A percentile compares a stretch with the other conserved stretches of the same genome.
These are phyloP conservation scores for Cutaneotrichosporon curvatum DNA, from an alignment of 1,284 basidiomycete genomes.

Conservation along the genomic window DNA sequence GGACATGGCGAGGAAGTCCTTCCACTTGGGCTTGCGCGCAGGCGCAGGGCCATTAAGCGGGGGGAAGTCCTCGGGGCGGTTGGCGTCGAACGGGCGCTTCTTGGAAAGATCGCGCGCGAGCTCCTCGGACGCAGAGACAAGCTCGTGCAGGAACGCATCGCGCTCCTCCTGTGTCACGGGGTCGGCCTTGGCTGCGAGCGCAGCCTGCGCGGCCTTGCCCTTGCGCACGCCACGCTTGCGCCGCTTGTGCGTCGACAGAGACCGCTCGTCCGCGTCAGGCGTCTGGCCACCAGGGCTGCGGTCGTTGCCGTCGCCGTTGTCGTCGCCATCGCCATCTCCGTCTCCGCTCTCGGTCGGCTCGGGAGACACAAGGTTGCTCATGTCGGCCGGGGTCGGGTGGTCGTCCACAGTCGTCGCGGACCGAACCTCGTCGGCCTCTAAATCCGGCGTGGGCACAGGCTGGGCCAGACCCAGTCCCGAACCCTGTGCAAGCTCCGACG, in stretches of 20 bases:
- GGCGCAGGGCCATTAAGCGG: slow-evolving; percentile 27
- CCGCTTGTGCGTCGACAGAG: slow-evolving; percentile 38
- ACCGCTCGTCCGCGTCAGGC: slow-evolving; percentile 31
- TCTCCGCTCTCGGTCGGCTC: slow-evolving; percentile 16
- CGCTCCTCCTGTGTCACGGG: slow-evolving; percentile 26
- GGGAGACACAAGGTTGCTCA: slow-evolving; percentile 28
- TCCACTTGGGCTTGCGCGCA: slow-evolving; percentile 42
- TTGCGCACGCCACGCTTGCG: slow-evolving; percentile 46
- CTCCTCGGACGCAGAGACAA: slow-evolving; percentile 70
- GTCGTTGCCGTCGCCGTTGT: slow-evolving; percentile 6
- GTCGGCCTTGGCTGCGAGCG: slow-evolving; percentile 28
- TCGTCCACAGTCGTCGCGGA: slow-evolving; percentile 35
- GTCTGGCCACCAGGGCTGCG: slow-evolving; percentile 42
- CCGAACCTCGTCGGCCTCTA: slow-evolving; percentile 13
- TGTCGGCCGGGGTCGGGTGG: slow-evolving; percentile 34
- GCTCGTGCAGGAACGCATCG: slow-evolving; percentile 53
- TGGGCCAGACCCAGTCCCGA: slow-evolving; percentile 4
- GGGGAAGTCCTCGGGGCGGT: slow-evolving; percentile 38
- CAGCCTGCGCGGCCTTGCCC: slow-evolving; percentile 46
- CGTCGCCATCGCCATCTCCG: slow-evolving; percentile 8
- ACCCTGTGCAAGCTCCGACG: slow-evolving; percentile 8
- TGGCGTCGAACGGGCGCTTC: slow-evolving; percentile 27
- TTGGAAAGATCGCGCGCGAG: slow-evolving; percentile 67
- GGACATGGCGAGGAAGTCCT: slow-evolving; percentile 40
- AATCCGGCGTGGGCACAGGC: slow-evolving; percentile 10